Evolutionary conservation across 2,329 filamentous ascomycete species (phyloP).

Genomic region (Calonectria honghensis): DNA sequence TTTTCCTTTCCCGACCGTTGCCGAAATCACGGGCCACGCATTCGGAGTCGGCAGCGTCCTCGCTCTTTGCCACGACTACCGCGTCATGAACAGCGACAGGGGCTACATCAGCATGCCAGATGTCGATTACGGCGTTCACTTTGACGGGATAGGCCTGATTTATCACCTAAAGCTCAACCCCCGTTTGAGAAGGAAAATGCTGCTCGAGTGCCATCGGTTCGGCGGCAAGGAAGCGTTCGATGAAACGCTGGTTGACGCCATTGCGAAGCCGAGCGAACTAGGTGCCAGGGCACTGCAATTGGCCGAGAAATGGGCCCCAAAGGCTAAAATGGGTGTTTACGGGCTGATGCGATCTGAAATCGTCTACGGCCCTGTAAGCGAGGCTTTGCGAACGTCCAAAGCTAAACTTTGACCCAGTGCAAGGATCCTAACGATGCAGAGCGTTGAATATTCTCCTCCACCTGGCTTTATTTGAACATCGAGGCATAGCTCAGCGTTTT

Average conservation of each 20-base stretch:
- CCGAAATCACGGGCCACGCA: not conserved
- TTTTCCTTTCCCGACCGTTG: not conserved
- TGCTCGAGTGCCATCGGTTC: not conserved
- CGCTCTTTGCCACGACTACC: not conserved
- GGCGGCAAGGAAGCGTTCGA: not conserved
- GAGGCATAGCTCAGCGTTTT: not conserved
- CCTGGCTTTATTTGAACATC: not conserved
- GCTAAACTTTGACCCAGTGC: not conserved
- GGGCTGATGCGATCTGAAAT: not conserved
- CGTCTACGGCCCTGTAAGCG: not conserved
- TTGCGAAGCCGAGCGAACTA: not conserved
- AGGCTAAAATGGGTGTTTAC: slow-evolving; percentile 4
- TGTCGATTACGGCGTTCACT: not conserved
- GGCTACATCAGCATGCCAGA: not conserved
- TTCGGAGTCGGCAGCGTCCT: not conserved
- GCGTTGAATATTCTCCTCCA: not conserved
- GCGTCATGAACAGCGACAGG: slow-evolving; percentile 3
- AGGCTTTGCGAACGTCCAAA: not conserved
- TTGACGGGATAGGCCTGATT: not conserved
- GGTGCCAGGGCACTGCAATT: not conserved
- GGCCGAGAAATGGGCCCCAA: slow-evolving; percentile 7
- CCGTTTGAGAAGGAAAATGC: not conserved
- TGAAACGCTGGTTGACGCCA: not conserved
- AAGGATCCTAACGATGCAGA: not conserved
- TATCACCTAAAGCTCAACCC: not conserved